Evolutionary conservation across 768 basidiomycete species (phyloP).

Genomic region (Podaxis carcinomalis): DNA sequence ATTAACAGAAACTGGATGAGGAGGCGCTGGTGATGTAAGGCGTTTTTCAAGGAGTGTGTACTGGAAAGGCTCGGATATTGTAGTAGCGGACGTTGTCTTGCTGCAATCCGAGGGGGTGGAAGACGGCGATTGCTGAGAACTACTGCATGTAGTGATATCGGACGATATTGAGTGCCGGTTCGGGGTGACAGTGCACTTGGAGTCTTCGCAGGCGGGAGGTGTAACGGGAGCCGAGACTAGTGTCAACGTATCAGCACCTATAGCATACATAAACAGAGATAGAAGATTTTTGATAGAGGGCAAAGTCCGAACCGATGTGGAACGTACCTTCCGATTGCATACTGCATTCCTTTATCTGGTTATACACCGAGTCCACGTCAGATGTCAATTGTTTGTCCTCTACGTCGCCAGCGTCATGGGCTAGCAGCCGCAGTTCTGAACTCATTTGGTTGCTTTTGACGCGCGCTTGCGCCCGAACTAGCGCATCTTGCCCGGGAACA

Average conservation of each 20-base stretch:
- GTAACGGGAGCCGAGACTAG: not conserved
- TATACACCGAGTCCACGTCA: not conserved
- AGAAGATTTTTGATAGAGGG: not conserved
- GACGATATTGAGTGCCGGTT: conserved; percentile 19
- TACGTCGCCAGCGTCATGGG: not conserved
- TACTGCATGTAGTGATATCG: conserved; percentile 13
- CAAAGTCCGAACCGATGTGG: not conserved
- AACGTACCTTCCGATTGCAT: not conserved
- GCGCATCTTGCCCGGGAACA: conserved; percentile 4
- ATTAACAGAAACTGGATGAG: not conserved
- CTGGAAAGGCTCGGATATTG: not conserved
- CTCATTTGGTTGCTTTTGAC: not conserved
- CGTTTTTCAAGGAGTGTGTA: not conserved
- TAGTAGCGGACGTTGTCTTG: conserved; percentile 4
- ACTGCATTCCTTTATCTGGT: not conserved
- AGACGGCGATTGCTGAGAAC: conserved; percentile 1
- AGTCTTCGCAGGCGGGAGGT: not conserved
- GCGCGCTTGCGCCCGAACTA: conserved; percentile 1
- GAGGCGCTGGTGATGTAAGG: not conserved
- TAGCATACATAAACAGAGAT: not conserved
- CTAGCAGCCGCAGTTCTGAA: not conserved
- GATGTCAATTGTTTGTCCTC: not conserved
- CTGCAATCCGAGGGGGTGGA: not conserved
- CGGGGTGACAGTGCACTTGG: not conserved
- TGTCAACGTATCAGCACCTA: not conserved